phyloP scores from a whole-genome alignment of 1,284 basidiomycete species.

The Cryptococcus jaspeensis region DNA sequence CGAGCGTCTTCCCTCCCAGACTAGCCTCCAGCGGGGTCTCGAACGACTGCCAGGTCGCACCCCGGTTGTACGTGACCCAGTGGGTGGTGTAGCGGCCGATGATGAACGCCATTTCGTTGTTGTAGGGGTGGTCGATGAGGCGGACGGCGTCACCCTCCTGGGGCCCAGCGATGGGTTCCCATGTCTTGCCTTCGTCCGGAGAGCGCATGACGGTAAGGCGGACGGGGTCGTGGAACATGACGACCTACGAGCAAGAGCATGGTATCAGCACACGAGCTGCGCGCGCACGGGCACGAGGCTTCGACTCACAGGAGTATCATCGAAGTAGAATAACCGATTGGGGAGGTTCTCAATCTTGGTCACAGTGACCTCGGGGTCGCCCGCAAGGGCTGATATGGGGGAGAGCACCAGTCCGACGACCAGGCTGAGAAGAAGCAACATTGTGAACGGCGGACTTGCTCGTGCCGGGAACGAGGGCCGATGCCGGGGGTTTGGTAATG shows the following conservation, averaged over 20 bases:
- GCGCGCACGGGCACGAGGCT: background rate
- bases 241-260: conserved; percentile 55
- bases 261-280: background rate
- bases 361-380: conserved; percentile 50
- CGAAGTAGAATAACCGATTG: conserved; percentile 83
- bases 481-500: background rate
- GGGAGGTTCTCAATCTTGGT: conserved; percentile 66
- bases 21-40: conserved; percentile 65
- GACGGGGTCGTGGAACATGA: conserved; percentile 76
- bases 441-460: background rate
- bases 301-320: conserved; percentile 72
- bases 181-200: conserved; percentile 83
- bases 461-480: background rate
- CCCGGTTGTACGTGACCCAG: conserved; percentile 81
- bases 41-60: conserved; percentile 79
- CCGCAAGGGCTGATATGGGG: conserved; percentile 21
- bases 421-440: conserved; percentile 6
- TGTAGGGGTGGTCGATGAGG: conserved; percentile 84
- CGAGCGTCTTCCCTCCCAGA: conserved; percentile 63
- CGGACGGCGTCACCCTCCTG: conserved; percentile 60
- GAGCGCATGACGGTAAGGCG: conserved; percentile 73
- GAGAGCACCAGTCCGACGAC: conserved; percentile 10
- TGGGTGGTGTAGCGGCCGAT: conserved; percentile 69
- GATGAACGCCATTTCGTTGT: conserved; percentile 80
- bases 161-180: conserved; percentile 65